Evolutionary conservation across 169 alveolate species (phyloP).

Genomic region (Cryptosporidium meleagridis): DNA sequence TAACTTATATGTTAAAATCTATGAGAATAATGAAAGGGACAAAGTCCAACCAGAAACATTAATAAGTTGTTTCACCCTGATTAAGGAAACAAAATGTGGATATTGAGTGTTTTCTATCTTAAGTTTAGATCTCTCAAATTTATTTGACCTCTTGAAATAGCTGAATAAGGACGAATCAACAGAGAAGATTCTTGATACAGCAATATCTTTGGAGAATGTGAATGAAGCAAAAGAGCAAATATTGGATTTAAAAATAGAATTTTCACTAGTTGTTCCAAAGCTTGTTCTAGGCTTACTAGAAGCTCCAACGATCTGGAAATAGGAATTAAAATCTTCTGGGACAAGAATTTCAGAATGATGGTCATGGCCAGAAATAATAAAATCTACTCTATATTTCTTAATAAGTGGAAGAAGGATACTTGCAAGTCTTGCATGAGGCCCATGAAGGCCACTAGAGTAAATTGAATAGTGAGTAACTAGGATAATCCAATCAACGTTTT

Average conservation of each 20-base stretch:
- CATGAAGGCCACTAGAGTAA: conserved; percentile 66
- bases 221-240: conserved; percentile 37
- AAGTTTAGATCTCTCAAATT: conserved; percentile 16
- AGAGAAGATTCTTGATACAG: conserved; percentile 22
- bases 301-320: conserved; percentile 48
- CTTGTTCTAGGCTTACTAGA: conserved; percentile 49
- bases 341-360: conserved; percentile 48
- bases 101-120: conserved; percentile 9
- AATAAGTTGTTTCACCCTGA: conserved; percentile 11
- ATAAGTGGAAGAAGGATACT: conserved; percentile 45
- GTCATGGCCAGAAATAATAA: conserved; percentile 53
- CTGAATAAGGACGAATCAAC: neutral
- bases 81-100: neutral
- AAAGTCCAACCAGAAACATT: conserved; percentile 43
- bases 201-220: conserved; percentile 55
- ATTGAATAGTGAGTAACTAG: conserved; percentile 68
- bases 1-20: neutral
- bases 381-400: conserved; percentile 61
- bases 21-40: conserved; percentile 9
- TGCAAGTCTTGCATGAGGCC: conserved; percentile 48
- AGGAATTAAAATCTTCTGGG: conserved; percentile 28
- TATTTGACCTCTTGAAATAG: conserved; percentile 48
- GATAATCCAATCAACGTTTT: conserved; percentile 54
- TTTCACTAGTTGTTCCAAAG: conserved; percentile 12
- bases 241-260: conserved; percentile 41